Conservation (phyloP, 352 stramenopile genomes). For the Phytophthora cryptogea region DNA sequence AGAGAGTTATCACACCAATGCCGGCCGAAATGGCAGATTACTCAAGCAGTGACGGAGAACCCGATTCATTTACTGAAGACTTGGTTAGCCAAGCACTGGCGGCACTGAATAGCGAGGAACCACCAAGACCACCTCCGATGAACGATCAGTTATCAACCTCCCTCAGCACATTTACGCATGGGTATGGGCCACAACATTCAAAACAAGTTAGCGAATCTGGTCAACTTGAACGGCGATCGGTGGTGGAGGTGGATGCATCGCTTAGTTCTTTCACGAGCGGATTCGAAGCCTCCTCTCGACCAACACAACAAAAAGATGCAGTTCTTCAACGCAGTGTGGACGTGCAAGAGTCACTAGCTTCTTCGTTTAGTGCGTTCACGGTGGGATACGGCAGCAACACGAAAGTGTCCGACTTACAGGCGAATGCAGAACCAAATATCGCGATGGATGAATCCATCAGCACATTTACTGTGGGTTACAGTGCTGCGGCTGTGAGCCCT, state of each 20-base stretch:
- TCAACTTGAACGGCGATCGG: not conserved
- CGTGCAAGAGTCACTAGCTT: slow-evolving; percentile 20
- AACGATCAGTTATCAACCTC: slow-evolving; percentile 14
- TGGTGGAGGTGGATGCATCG: slow-evolving; percentile 32
- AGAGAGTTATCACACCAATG: not conserved
- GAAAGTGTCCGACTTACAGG: not conserved
- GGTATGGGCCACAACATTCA: slow-evolving; percentile 5
- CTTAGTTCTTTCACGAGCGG: slow-evolving; percentile 53
- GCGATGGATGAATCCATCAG: slow-evolving; percentile 11
- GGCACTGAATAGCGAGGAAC: slow-evolving; percentile 37
- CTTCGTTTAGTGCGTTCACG: slow-evolving; percentile 49
- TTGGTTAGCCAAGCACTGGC: slow-evolving; percentile 34
- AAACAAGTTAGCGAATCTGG: not conserved
- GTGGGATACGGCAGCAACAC: slow-evolving; percentile 20
- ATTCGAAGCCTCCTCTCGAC: slow-evolving; percentile 21
- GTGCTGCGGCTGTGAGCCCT: not conserved
- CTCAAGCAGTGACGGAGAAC: slow-evolving; percentile 8
- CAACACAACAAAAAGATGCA: not conserved
- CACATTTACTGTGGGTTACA: slow-evolving; percentile 8
- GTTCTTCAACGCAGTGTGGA: not conserved
- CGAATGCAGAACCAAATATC: not conserved
- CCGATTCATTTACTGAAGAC: slow-evolving; percentile 14
- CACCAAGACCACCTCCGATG: slow-evolving; percentile 7
- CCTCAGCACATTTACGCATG: slow-evolving; percentile 15
- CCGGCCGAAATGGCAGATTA: not conserved